Base-by-base conservation (phyloP, 2,329 filamentous ascomycete species). In the Xylariaceae sp. region DNA sequence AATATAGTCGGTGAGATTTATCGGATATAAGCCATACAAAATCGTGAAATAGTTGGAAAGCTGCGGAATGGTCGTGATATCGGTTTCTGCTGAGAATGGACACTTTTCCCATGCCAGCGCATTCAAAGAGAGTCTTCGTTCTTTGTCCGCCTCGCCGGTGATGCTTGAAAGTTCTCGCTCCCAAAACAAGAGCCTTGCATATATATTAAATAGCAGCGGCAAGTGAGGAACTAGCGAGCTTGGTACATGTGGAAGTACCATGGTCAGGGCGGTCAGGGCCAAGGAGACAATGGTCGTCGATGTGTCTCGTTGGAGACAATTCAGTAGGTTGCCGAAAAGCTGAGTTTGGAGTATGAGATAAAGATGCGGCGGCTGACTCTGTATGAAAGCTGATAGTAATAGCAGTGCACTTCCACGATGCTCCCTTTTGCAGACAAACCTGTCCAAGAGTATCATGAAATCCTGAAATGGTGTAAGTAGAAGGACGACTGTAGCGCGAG, bases 1-100 rank as follows among this genome's bases (percentile, higher is more conserved):
- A 56, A 94, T 87, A 65, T 93, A 94, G 68, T 87, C 87, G 82
- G 90, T 88, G 61, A 94, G 90, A 66, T 93, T 93, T 64, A 93
- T 82, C 1, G 89, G 89, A 58, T 93, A 94, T 5, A 94, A 73
- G 0, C 89, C 90, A 60, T 94, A 94, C 0, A 94, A 75, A 22
- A 91, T 86, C 2, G 88, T 92, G 62, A 91, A 94, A 68, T 90
- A 92, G 60, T 86, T 82, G 48, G 85, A 71, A 1, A 93, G 76
- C 54, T 89, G 85, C 5, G 85, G 82, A 2, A 90, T 81, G 3
- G 78, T 73, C 6, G 78, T 76, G 40, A 83, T 82, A 48, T 88
- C 81, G 11, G 77, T 74, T 33, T 86, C 83, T n/a, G 83, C 75
- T 6, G 83, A 77, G 56, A 82, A 84, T 6, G 77, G 67, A 36